Percentiles rank a stretch among this genome's conserved stretches.
Conservation (phyloP, 139 green algal genomes). For the Micromonas pusilla region DNA sequence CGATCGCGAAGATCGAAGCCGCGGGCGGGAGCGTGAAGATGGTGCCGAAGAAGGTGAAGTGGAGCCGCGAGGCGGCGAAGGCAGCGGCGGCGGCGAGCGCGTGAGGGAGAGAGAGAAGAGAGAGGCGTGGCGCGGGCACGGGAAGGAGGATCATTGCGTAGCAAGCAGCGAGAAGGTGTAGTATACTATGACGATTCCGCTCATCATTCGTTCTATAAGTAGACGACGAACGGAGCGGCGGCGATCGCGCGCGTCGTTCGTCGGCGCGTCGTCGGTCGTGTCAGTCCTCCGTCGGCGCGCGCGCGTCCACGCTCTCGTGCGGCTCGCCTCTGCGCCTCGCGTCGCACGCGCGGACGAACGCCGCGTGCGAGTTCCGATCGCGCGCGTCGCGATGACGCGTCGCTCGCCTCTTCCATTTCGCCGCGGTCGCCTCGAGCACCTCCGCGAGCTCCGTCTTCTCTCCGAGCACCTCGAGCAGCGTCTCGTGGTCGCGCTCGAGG, state of each 20-base stretch:
- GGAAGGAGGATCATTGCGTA: no score
- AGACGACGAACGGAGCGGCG: no score
- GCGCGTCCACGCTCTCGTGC: neutral
- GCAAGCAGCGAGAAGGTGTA: no score
- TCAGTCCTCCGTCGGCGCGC: neutral
- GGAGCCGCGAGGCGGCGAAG: constrained; percentile 47
- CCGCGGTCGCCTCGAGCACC: no score
- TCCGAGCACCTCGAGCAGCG: neutral
- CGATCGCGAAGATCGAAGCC: constrained; percentile 75
- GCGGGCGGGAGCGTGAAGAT: constrained; percentile 66
- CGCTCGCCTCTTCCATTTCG: no score
- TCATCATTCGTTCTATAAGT: no score
- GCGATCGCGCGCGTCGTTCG: no score
- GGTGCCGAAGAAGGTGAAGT: constrained; percentile 59
- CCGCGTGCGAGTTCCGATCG: neutral
- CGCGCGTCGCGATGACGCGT: no score
- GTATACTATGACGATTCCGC: no score
- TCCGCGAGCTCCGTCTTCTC: neutral
- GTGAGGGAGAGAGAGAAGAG: neutral
- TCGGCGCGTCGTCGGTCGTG: neutral
- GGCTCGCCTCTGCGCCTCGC: neutral
- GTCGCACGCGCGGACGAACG: neutral
- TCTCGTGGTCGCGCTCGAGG: no score
- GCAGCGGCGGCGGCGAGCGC: neutral
- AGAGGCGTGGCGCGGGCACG: no score